Conservation (phyloP, 129 eudicot species). For the Artemisia argyi region DNA sequence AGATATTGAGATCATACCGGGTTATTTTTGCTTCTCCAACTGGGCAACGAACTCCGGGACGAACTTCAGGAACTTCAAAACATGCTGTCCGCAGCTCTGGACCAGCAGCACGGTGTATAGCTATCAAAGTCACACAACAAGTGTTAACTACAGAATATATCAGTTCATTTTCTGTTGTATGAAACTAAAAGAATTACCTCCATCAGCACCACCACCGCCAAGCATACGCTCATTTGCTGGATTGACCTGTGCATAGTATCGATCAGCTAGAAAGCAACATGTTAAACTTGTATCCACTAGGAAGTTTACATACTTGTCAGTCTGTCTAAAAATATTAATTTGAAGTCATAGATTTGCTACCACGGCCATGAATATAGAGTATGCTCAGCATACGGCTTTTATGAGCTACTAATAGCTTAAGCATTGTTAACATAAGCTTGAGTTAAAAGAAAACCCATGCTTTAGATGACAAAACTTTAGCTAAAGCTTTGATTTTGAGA, state of each 20-base stretch:
- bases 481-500: no score
- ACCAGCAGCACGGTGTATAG: slow-evolving; percentile 97
- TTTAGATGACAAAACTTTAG: no score
- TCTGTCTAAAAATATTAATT: background rate
- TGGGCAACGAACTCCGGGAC: slow-evolving; percentile 92
- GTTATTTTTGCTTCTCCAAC: slow-evolving; percentile 99
- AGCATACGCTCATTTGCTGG: slow-evolving; percentile 96
- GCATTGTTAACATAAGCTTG: no score
- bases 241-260: slow-evolving; percentile 60
- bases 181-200: slow-evolving; percentile 47
- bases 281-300: background rate
- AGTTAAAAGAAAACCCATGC: no score
- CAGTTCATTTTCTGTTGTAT: background rate
- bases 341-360: background rate
- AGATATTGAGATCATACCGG: slow-evolving; percentile 45
- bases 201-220: slow-evolving; percentile 99
- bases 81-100: slow-evolving; percentile 83
- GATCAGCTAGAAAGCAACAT: background rate
- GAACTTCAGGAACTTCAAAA: slow-evolving; percentile 78
- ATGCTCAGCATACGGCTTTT: no score
- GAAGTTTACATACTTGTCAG: background rate
- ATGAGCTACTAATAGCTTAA: no score
- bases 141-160: background rate
- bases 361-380: no score
- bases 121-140: slow-evolving; percentile 34